Evolutionary conservation across 352 stramenopile genomes (phyloP).

Genomic region (Phytophthora sojae): DNA sequence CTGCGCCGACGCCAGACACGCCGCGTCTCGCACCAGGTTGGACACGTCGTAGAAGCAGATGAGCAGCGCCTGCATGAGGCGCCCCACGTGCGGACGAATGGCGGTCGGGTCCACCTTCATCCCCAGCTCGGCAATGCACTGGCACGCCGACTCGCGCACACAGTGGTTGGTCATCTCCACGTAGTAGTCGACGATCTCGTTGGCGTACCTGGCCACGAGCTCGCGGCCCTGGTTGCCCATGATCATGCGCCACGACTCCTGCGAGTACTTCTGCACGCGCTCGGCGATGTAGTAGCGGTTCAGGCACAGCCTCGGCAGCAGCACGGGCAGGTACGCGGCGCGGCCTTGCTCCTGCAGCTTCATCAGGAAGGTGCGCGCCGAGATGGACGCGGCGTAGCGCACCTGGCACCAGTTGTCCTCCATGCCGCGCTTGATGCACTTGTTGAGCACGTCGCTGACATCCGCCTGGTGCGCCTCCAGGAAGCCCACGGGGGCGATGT

Average conservation of each 20-base stretch:
- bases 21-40: constrained; percentile 96
- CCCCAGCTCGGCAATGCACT: constrained; percentile 95
- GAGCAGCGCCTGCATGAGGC: constrained; percentile 88
- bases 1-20: constrained; percentile 90
- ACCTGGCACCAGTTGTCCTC: constrained; percentile 98
- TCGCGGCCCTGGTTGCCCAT: constrained; percentile 85
- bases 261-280: constrained; percentile 96
- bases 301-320: constrained; percentile 96
- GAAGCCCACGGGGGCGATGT: constrained; percentile 54
- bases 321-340: constrained; percentile 67
- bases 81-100: constrained; percentile 72
- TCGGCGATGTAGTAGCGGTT: constrained; percentile 98
- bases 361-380: constrained; percentile 88
- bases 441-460: constrained; percentile 60
- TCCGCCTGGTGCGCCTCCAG: constrained; percentile 45
- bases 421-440: constrained; percentile 83
- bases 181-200: constrained; percentile 95
- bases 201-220: constrained; percentile 89
- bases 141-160: constrained; percentile 95
- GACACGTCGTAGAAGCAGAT: constrained; percentile 97
- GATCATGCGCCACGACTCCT: constrained; percentile 95
- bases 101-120: constrained; percentile 85
- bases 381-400: constrained; percentile 94
- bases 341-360: constrained; percentile 72
- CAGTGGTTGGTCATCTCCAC: constrained; percentile 96